Evolutionary conservation across 805 yeast genomes (phyloP).

Genomic region (Kregervanrija delftensis): DNA sequence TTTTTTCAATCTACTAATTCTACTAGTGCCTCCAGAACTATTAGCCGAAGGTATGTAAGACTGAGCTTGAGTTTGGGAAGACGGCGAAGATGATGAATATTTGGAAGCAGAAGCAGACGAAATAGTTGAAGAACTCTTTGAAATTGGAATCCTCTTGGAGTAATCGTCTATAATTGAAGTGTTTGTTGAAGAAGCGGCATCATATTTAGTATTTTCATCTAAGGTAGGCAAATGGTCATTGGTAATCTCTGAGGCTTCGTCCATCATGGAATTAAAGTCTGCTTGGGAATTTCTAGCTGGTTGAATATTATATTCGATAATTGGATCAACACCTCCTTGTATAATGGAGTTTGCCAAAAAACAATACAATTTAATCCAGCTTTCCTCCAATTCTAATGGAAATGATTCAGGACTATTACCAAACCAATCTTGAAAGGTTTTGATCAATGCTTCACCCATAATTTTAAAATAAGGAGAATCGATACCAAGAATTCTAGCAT

Average conservation of each 20-base stretch:
- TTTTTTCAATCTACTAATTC: slow-evolving; percentile 10
- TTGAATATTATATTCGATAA: slow-evolving; percentile 21
- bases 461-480: slow-evolving; percentile 61
- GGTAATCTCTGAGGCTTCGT: not conserved
- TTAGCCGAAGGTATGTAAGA: slow-evolving; percentile 4
- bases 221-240: not conserved
- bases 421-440: slow-evolving; percentile 63
- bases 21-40: slow-evolving; percentile 1
- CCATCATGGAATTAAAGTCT: no score
- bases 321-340: slow-evolving; percentile 53
- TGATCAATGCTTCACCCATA: slow-evolving; percentile 67
- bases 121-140: not conserved
- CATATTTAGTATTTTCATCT: not conserved
- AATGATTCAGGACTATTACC: slow-evolving; percentile 31
- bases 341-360: slow-evolving; percentile 62
- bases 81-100: not conserved
- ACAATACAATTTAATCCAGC: slow-evolving; percentile 66
- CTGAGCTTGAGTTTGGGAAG: not conserved
- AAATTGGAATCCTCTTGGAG: not conserved
- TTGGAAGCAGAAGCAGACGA: not conserved
- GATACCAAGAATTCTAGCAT: slow-evolving; percentile 67
- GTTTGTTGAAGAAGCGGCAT: not conserved
- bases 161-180: slow-evolving; percentile 1
- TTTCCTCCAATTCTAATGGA: slow-evolving; percentile 53
- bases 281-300: not conserved